Conservation (phyloP, 352 stramenopile species). For the Globisporangium perplexum region DNA sequence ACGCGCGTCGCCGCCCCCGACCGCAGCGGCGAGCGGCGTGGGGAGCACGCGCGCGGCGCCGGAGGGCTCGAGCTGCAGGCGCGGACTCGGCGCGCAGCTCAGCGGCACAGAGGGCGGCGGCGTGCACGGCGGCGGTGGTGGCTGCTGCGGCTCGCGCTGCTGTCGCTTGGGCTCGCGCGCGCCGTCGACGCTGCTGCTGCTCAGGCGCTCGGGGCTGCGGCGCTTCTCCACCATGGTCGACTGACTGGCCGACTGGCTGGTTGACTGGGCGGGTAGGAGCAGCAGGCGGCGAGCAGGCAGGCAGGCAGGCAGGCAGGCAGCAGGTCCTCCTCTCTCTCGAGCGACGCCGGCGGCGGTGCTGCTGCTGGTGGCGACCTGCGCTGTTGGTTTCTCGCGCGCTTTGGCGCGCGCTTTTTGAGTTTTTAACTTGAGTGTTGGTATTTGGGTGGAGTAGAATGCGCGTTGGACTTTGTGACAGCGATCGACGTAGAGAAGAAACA, state of each 20-base stretch:
- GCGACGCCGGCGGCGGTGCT: too few species aligned
- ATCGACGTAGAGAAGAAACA: too few species aligned
- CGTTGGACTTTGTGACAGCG: too few species aligned
- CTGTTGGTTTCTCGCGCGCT: too few species aligned
- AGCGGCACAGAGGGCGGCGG: background rate
- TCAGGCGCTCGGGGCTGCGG: background rate
- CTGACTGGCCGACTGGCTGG: background rate
- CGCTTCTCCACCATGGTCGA: slow-evolving; percentile 1
- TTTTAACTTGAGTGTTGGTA: too few species aligned
- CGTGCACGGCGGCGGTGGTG: background rate
- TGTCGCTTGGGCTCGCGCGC: background rate
- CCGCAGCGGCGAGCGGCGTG: background rate
- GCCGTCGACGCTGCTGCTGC: background rate
- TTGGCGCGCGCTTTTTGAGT: too few species aligned
- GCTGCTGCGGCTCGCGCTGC: background rate
- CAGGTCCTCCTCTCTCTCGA: too few species aligned
- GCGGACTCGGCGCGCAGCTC: background rate
- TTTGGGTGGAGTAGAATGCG: too few species aligned
- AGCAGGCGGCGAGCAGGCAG: background rate
- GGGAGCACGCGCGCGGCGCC: slow-evolving; percentile 18
- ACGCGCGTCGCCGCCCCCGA: background rate
- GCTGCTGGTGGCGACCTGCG: too few species aligned
- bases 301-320: background rate
- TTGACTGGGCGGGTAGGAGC: too few species aligned
- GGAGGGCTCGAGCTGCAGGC: slow-evolving; percentile 16